Percentiles rank a stretch among this genome's conserved stretches.
phyloP scores from a whole-genome alignment of 371 early-diverging fungal species.

The Conidiobolus coronatus region DNA sequence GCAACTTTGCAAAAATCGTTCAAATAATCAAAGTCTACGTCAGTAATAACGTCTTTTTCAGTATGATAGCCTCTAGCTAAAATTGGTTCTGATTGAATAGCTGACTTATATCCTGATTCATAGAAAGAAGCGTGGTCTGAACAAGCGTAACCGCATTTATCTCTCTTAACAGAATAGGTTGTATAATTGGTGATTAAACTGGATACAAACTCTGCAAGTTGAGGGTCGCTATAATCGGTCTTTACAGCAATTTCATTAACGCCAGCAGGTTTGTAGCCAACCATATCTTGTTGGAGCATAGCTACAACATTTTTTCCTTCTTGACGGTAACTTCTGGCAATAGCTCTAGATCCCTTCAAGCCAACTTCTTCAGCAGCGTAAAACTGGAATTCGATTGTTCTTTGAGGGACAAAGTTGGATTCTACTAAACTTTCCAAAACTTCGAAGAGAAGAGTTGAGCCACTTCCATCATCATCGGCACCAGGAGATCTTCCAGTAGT shows the following conservation, averaged over 20 bases:
- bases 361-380: conserved; percentile 78
- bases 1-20: conserved; percentile 58
- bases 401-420: conserved; percentile 44
- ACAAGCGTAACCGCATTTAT: conserved; percentile 44
- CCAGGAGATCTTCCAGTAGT: conserved; percentile 57
- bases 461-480: conserved; percentile 75
- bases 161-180: background rate
- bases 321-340: conserved; percentile 41
- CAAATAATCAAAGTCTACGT: conserved; percentile 61
- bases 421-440: conserved; percentile 49
- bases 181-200: conserved; percentile 14
- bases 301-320: conserved; percentile 31
- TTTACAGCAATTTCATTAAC: too few relatives aligned
- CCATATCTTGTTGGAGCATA: conserved; percentile 57
- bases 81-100: conserved; percentile 55
- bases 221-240: conserved; percentile 52
- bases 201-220: conserved; percentile 36
- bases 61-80: conserved; percentile 36
- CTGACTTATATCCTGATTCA: conserved; percentile 53
- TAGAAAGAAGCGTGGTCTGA: conserved; percentile 81
- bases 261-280: conserved; percentile 71
- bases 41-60: conserved; percentile 33
- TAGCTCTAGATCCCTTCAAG: conserved; percentile 66
- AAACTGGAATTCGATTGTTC: conserved; percentile 93
- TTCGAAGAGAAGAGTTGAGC: conserved; percentile 70